A percentile compares a stretch with the other conserved stretches of the same genome.
Evolutionary conservation across 2,329 filamentous ascomycete genomes (phyloP).

Genomic region (Fusarium lateritium): DNA sequence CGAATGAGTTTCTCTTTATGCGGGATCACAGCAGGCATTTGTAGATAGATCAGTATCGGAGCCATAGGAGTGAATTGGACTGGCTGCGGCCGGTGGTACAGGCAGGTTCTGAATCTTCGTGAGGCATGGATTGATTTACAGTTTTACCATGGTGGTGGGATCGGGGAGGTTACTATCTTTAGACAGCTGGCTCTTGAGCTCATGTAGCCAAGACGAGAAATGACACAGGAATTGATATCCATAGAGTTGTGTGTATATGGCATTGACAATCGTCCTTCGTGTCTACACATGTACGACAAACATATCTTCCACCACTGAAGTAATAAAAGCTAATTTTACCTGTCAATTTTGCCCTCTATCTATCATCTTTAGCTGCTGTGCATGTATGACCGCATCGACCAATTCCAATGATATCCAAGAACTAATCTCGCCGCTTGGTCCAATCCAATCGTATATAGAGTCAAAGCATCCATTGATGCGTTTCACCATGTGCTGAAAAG

Average conservation of each 20-base stretch:
- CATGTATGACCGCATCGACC: constrained; percentile 3
- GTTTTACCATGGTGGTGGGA: constrained; percentile 21
- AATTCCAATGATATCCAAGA: constrained; percentile 1
- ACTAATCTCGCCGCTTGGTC: constrained; percentile 17
- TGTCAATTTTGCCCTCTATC: not conserved
- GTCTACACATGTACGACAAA: not conserved
- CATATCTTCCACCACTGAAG: constrained; percentile 16
- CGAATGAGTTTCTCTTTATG: constrained; percentile 34
- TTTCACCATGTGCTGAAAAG: constrained; percentile 17
- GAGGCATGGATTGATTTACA: constrained; percentile 27
- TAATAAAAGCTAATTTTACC: constrained; percentile 11
- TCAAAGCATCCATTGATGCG: constrained; percentile 18
- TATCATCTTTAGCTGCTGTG: not conserved
- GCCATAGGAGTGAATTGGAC: constrained; percentile 39
- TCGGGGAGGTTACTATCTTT: constrained; percentile 37
- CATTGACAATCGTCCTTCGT: too few species aligned
- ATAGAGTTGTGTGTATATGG: not conserved
- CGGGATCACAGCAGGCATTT: constrained; percentile 39
- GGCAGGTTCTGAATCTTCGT: constrained; percentile 28
- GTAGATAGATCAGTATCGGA: constrained; percentile 42
- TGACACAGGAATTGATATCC: constrained; percentile 3
- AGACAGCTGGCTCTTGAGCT: constrained; percentile 28
- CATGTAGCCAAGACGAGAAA: constrained; percentile 14
- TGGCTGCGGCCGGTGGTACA: constrained; percentile 31
- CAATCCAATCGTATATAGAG: constrained; percentile 6